Base-by-base conservation (phyloP, 169 alveolate genomes). In the Cardiosporidium cionae region DNA sequence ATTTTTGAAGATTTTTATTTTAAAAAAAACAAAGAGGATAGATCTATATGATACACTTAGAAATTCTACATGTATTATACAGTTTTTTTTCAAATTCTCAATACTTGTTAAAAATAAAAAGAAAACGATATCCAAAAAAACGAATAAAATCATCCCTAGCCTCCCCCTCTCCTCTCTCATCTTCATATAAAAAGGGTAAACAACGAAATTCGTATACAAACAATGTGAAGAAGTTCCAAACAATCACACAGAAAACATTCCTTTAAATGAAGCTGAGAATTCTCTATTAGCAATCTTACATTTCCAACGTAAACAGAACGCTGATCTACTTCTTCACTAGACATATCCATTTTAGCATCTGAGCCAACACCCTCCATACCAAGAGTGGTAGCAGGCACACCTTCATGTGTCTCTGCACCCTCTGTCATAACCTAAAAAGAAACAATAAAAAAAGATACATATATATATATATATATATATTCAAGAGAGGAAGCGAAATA, bases 271-370 rank as follows among this genome's bases (percentile, higher is more conserved):
- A 63, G 16, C 69, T 63, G 22, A 9, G 69, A 9, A 63, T 16
- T 9, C 69, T 9, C 69, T 9, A 9, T 16, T 16, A 63, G 16
- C 16, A n/a, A n/a, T 9, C 69, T 9, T 58, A 70, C 76, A n/a
- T 70, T 70, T 3, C 76, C 76, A 25, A 70, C 76, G 44, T 70
- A 70, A 7, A 70, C 76, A 2, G 76, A 70, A 0, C 76, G 67
- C 3, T 63, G 67, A 27, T 53, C 69, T 3, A 58, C 67, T 7
- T 70, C 76, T 25, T 70, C 76, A n/a, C n/a, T n/a, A n/a, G n/a
- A n/a, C n/a, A n/a, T n/a, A n/a, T n/a, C n/a, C n/a, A n/a, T n/a
- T n/a, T n/a, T n/a, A n/a, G n/a, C n/a, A n/a, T n/a, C n/a, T n/a
- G n/a, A n/a, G n/a, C n/a, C n/a, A n/a, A n/a, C n/a, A n/a, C n/a